Conservation (phyloP, 768 basidiomycete species). For the Trametes gibbosa region DNA sequence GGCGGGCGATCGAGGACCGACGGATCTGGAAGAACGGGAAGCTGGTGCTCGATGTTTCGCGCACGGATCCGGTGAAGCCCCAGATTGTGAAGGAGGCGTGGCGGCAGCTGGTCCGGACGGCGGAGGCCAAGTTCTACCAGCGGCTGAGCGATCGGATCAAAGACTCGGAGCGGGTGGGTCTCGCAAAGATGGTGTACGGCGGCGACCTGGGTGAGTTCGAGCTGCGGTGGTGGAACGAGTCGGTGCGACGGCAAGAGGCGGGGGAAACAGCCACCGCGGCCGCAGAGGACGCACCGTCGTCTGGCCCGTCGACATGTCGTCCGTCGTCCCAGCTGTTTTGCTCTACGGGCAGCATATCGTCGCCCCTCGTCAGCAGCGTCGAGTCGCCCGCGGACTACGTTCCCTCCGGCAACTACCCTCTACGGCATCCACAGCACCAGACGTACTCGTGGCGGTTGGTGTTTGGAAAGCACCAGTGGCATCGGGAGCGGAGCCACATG, state of each 20-base stretch:
- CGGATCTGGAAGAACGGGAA: neutral
- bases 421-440: neutral
- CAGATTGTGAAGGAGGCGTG: conserved; percentile 17
- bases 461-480: neutral
- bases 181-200: neutral
- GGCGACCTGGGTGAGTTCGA: conserved; percentile 5
- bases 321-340: neutral
- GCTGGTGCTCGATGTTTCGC: neutral
- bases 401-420: neutral
- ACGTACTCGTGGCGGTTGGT: conserved; percentile 3
- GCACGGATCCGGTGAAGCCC: neutral
- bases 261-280: neutral
- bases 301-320: neutral
- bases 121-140: conserved; percentile 7
- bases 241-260: neutral
- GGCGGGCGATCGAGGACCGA: conserved; percentile 13
- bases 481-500: conserved; percentile 12
- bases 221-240: neutral
- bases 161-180: neutral
- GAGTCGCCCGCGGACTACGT: neutral
- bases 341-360: neutral
- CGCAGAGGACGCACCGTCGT: neutral
- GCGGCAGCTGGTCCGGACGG: conserved; percentile 1
- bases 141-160: neutral
- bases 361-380: neutral